Evolutionary conservation across 805 yeast genomes (phyloP), one percentile per base, ranked within the genome.

Genomic region (Metschnikowia borealis): DNA sequence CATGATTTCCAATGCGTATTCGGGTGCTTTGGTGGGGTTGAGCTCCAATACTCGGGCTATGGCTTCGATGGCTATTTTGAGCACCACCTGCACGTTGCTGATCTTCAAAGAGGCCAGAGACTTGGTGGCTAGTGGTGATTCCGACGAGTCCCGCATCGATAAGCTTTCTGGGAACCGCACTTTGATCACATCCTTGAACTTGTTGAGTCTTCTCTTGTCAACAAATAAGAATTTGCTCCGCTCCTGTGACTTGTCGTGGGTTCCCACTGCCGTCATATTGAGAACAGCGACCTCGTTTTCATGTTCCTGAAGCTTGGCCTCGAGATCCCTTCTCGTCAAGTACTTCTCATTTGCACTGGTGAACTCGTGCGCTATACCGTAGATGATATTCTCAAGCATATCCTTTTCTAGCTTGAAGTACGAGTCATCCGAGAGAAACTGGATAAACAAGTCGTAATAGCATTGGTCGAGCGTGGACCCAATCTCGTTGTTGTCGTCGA

Each of bases 21-120:
- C 83, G 6, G 84, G 77, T 2, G 87, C 73, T 51, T 78, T 82
- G 26, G 71, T 70, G 1, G 92, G 88, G 0, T 83, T 75, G 36
- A 89, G 70, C 62, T 89, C 96, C 59, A 88, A 76, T 3, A 85
- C 74, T 62, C 97, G 75, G 2, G 91, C 85, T 4, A 89, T 73
- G 1, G 91, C 78, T 66, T 90, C 97, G 34, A 89, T 64, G 6
- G 84, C 78, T 15, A 87, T 79, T 56, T 83, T 84, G 38, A 89
- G 70, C 50, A 88, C 78, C 3, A 74, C 69, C 55, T 88, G 91
- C 2, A 87, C 82, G 23, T 74, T 69, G 14, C 68, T 58, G 6
- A 84, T 62, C 31, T 74, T 72, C 41, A 78, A 54, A 14, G 60
- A 62, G 7, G 49, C 55, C 31, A 50, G 45, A 35, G 49, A 39